Evolutionary conservation across 2,329 filamentous ascomycete species (phyloP).

Genomic region (Hortaea werneckii): DNA sequence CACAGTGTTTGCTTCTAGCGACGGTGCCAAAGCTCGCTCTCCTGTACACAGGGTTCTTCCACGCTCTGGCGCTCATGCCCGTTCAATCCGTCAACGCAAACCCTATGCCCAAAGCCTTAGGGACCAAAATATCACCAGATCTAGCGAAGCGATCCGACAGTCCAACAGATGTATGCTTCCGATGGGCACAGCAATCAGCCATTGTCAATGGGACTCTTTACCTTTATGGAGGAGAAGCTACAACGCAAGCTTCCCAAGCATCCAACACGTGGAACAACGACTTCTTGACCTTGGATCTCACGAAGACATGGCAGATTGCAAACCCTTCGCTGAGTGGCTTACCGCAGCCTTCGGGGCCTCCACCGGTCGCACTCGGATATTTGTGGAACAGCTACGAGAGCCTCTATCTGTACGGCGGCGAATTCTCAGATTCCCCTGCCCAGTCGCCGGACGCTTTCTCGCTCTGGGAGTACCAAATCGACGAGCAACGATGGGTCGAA

Average conservation of each 20-base stretch:
- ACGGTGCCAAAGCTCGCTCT: no score
- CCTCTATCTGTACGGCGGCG: slow-evolving; percentile 64
- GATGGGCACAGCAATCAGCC: slow-evolving; percentile 58
- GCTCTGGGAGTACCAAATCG: slow-evolving; percentile 61
- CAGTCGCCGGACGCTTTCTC: slow-evolving; percentile 49
- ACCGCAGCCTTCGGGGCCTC: slow-evolving; percentile 56
- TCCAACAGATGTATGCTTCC: slow-evolving; percentile 48
- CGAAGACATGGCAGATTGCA: slow-evolving; percentile 58
- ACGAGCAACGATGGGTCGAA: slow-evolving; percentile 51
- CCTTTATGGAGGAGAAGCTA: slow-evolving; percentile 63
- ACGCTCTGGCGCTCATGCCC: slow-evolving; percentile 4
- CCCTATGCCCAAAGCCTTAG: slow-evolving; percentile 13
- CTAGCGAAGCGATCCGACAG: slow-evolving; percentile 32
- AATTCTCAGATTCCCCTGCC: slow-evolving; percentile 56
- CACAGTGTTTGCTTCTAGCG: no score
- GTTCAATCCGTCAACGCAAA: slow-evolving; percentile 24
- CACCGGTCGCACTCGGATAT: slow-evolving; percentile 61
- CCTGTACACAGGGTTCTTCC: no score
- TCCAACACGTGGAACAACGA: slow-evolving; percentile 65
- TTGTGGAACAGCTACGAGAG: slow-evolving; percentile 64
- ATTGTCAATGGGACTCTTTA: slow-evolving; percentile 66
- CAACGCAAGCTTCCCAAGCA: slow-evolving; percentile 46
- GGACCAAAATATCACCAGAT: slow-evolving; percentile 9
- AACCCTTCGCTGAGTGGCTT: slow-evolving; percentile 54
- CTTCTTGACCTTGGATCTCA: slow-evolving; percentile 62